phyloP scores from a whole-genome alignment of 306 rosid species.

The Urtica urens region DNA sequence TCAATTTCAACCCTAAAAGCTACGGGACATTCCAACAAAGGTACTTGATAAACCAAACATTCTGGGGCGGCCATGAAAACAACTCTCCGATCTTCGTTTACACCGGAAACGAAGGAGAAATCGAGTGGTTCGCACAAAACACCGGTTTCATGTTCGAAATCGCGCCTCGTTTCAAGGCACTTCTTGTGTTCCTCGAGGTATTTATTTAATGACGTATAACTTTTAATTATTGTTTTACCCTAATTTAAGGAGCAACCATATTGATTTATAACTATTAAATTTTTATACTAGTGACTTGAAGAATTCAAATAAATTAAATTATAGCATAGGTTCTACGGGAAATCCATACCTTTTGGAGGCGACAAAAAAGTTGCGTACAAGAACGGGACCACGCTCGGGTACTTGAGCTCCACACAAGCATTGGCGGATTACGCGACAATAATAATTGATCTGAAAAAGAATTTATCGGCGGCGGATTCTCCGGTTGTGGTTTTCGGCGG shows the following conservation, averaged over 20 bases:
- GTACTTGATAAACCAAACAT: constrained; percentile 56
- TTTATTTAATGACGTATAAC: background rate
- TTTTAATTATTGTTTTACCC: background rate
- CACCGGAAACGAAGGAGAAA: constrained; percentile 86
- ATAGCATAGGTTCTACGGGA: constrained; percentile 84
- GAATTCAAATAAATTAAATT: background rate
- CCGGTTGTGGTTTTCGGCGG: constrained; percentile 86
- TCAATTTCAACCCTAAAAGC: constrained; percentile 60
- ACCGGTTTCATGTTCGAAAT: constrained; percentile 59
- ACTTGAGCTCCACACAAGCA: constrained; percentile 63
- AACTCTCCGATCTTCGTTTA: constrained; percentile 82
- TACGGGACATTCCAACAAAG: constrained; percentile 62
- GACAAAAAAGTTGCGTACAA: constrained; percentile 29
- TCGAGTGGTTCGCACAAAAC: constrained; percentile 80
- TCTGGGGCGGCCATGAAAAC: constrained; percentile 66
- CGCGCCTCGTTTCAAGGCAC: constrained; percentile 67
- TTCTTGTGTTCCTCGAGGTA: constrained; percentile 83
- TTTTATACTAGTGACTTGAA: too few species aligned
- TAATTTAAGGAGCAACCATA: too few species aligned
- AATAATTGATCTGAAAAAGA: constrained; percentile 52
- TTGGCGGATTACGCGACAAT: constrained; percentile 82
- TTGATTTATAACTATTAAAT: too few species aligned
- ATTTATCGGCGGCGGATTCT: constrained; percentile 46
- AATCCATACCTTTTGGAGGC: constrained; percentile 71
- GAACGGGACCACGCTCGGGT: constrained; percentile 55